phyloP scores from a whole-genome alignment of 140 eudicot genomes.

The Flaveria floridana region DNA sequence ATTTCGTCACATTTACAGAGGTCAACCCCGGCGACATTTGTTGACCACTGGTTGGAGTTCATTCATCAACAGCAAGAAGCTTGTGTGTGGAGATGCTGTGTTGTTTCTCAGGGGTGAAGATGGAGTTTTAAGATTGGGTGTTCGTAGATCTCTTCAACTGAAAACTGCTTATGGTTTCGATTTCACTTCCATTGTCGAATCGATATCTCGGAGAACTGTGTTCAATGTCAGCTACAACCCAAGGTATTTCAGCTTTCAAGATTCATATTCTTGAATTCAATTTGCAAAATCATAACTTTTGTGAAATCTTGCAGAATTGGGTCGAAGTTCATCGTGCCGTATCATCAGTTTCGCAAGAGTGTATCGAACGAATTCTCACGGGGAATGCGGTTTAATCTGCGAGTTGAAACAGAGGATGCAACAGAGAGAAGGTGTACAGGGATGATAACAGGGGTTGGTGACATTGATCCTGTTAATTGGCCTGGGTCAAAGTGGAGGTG shows the following conservation, averaged over 20 bases:
- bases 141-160: conserved; percentile 60
- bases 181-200: conserved; percentile 42
- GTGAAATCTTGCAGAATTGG: conserved; percentile 44
- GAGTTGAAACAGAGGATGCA: conserved; percentile 78
- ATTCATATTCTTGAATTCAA: neutral
- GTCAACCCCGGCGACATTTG: conserved; percentile 84
- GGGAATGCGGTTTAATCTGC: conserved; percentile 77
- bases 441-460: conserved; percentile 63
- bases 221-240: conserved; percentile 76
- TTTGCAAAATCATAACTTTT: no score
- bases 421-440: conserved; percentile 64
- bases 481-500: conserved; percentile 92
- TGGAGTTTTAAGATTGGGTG: conserved; percentile 81
- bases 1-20: conserved; percentile 17
- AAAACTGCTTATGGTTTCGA: conserved; percentile 36
- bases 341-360: conserved; percentile 56
- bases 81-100: conserved; percentile 85
- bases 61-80: conserved; percentile 75
- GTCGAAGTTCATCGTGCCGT: conserved; percentile 69
- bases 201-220: conserved; percentile 46
- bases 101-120: conserved; percentile 88
- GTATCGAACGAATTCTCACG: conserved; percentile 41
- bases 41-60: conserved; percentile 94
- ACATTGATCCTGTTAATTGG: conserved; percentile 76
- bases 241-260: conserved; percentile 43